Evolutionary conservation across 1,284 basidiomycete species (phyloP), one percentile per base, ranked within the genome.

Genomic region (Rhodotorula sp.): DNA sequence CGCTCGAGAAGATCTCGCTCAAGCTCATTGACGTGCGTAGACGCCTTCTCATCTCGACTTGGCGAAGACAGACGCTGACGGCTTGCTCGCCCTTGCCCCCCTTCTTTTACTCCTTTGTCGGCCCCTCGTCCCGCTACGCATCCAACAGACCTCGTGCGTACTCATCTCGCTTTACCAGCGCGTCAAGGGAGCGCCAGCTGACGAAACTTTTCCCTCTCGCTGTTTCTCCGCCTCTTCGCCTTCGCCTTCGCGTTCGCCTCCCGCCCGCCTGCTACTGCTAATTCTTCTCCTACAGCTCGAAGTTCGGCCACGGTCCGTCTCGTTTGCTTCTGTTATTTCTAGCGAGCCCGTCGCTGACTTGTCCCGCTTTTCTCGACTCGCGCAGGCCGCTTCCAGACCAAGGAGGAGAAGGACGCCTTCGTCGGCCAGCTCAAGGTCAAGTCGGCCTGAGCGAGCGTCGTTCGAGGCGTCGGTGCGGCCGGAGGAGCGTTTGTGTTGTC

Each of bases 401-500:
- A 86, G 83, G 91, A 91, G 83, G 95, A 98, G 89, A 95, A 95
- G 87, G 85, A 86, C 77, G 88, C 91, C 79, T 97, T 97, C 88
- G 34, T 62, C 34, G 73, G 72, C 22, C 59, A 60, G 34, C 55
- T 53, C 53, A 73, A 73, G 64, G 59, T 73, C 66, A 73, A 73
- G 65, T 46, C 56, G 65, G 69, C 69, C 18, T 70, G 58, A 70
- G 44, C 48, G 30, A 7, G 9, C 10, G 18, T 20, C 31, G 13
- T 44, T 18, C 40, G 34, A 34, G 34, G 34, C 34, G 34, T 34
- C 34, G 34, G 34, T 34, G 34, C 34, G 34, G 34, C 34, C 34
- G 34, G 34, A 34, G 34, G 34, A 5, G 34, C 34, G 34, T 34
- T 34, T 34, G 34, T 34, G 34, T 34, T 34, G 34, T 34, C 34